Evolutionary conservation across 2,329 filamentous ascomycete genomes (phyloP).

Genomic region (Monilinia fructigena): DNA sequence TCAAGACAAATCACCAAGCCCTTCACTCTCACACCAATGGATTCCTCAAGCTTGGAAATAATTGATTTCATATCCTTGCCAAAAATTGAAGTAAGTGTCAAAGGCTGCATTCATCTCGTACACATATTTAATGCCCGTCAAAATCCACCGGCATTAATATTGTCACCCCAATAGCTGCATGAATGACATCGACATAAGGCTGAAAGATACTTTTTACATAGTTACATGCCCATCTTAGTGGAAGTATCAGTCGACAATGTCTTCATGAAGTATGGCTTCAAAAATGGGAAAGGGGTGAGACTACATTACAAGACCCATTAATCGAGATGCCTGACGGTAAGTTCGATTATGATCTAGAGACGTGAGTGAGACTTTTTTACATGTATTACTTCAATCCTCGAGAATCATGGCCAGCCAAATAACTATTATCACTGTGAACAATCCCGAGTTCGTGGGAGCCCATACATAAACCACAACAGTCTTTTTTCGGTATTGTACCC

Average conservation of each 20-base stretch:
- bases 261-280: constrained; percentile 71
- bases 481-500: not conserved
- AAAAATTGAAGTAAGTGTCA: constrained; percentile 52
- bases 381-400: too few species aligned
- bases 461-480: not conserved
- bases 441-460: too few species aligned
- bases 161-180: constrained; percentile 13
- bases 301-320: constrained; percentile 65
- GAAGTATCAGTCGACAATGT: constrained; percentile 70
- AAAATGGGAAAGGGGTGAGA: constrained; percentile 52
- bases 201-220: constrained; percentile 40
- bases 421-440: too few species aligned
- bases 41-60: constrained; percentile 1
- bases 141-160: not conserved
- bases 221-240: constrained; percentile 79
- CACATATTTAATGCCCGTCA: constrained; percentile 8
- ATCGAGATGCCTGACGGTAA: constrained; percentile 68
- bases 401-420: too few species aligned
- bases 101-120: constrained; percentile 25
- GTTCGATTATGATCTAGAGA: constrained; percentile 67
- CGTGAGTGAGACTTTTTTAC: constrained; percentile 48
- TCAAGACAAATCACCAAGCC: too few species aligned
- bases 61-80: constrained; percentile 48
- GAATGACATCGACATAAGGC: constrained; percentile 27
- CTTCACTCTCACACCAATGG: not conserved